Evolutionary conservation across 2,329 filamentous ascomycete species (phyloP).

Genomic region (Cladosporium phlei): DNA sequence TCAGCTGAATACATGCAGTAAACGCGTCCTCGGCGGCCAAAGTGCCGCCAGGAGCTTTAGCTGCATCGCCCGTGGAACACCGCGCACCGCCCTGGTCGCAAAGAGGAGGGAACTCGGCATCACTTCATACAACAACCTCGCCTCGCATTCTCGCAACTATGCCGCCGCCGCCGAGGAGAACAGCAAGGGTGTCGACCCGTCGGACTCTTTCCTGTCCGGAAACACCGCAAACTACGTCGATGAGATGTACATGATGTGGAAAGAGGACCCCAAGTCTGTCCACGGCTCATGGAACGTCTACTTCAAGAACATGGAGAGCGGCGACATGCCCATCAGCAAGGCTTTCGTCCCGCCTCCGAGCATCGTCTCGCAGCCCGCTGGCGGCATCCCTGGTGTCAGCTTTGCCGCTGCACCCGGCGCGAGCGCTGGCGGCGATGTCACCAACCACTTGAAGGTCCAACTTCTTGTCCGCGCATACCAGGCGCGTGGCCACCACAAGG

Average conservation of each 20-base stretch:
- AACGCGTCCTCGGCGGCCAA: conserved; percentile 57
- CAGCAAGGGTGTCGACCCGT: conserved; percentile 67
- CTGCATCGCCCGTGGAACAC: conserved; percentile 33
- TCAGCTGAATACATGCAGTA: conserved; percentile 61
- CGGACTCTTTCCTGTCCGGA: conserved; percentile 92
- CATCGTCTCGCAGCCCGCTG: conserved; percentile 75
- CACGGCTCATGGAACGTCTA: conserved; percentile 99
- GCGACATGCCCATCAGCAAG: conserved; percentile 95
- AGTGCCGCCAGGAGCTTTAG: conserved; percentile 43
- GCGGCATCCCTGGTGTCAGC: conserved; percentile 68
- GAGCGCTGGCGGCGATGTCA: conserved; percentile 76
- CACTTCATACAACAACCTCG: conserved; percentile 38
- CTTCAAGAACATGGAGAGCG: conserved; percentile 98
- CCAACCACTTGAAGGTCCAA: conserved; percentile 97
- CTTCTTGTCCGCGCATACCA: conserved; percentile 95
- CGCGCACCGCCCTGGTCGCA: conserved; percentile 41
- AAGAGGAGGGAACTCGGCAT: conserved; percentile 46
- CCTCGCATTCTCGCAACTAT: conserved; percentile 51
- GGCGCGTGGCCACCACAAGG: conserved; percentile 96
- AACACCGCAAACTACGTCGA: conserved; percentile 99
- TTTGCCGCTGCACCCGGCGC: conserved; percentile 60
- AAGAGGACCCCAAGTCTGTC: conserved; percentile 84
- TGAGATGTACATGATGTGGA: conserved; percentile 99
- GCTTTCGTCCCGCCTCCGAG: conserved; percentile 95
- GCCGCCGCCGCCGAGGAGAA: conserved; percentile 55